Percentiles rank a stretch among this genome's conserved stretches.
These are phyloP conservation scores for Scutellaria baicalensis DNA, from an alignment of 257 asterid genomes.

Conservation along the genomic window DNA sequence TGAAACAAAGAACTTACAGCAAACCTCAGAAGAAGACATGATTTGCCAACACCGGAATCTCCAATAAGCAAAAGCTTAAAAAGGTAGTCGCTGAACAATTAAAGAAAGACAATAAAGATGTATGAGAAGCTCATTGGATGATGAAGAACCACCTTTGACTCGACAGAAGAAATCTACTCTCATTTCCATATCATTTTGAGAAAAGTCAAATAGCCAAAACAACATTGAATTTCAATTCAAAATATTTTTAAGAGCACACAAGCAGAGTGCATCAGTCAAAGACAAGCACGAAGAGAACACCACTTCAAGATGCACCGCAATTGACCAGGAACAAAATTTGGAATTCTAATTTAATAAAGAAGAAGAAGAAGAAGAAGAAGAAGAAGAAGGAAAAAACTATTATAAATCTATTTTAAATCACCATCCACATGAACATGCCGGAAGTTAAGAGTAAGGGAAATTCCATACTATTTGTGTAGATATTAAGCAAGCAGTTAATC, in stretches of 20 bases:
- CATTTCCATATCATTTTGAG: not conserved
- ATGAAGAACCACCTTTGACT: constrained; percentile 4
- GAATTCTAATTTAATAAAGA: too few species aligned
- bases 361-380: not conserved
- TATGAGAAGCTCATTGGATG: not conserved
- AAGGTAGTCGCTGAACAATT: constrained; percentile 51
- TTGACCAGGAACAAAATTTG: not conserved
- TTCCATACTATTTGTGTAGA: not conserved
- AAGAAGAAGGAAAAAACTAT: not conserved
- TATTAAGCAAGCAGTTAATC: not conserved
- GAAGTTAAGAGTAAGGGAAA: not conserved
- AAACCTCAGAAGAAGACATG: constrained; percentile 72
- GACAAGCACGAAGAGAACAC: not conserved
- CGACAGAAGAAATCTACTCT: not conserved
- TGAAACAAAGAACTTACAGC: constrained; percentile 46
- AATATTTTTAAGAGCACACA: not conserved
- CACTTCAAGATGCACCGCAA: not conserved
- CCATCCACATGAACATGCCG: not conserved
- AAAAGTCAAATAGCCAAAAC: not conserved
- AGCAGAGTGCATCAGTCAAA: not conserved
- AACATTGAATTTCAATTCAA: not conserved
- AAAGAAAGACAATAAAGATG: not conserved
- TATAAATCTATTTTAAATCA: not conserved
- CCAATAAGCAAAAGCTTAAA: constrained; percentile 76
- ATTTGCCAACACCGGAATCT: constrained; percentile 73